phyloP scores from a whole-genome alignment of 2,329 filamentous ascomycete species.

The Chrysoporthe deuterocubensis region DNA sequence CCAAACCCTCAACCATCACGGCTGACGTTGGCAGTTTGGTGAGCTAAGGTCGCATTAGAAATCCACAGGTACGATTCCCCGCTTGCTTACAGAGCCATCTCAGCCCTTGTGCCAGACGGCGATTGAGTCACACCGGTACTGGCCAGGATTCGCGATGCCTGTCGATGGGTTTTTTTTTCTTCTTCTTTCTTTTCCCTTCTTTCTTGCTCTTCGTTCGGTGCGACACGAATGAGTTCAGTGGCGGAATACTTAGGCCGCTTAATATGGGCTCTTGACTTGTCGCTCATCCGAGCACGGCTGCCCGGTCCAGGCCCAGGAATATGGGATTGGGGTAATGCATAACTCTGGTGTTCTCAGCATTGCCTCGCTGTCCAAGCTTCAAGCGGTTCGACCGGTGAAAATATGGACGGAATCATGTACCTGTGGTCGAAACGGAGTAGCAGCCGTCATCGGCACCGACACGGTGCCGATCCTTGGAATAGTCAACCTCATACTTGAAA shows the following conservation, averaged over 20 bases:
- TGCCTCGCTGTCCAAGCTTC: not conserved
- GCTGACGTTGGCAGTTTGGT: constrained; percentile 7
- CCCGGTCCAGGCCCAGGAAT: not conserved
- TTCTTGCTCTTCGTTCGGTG: too few species aligned
- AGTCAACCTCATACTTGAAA: not conserved
- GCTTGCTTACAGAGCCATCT: constrained; percentile 6
- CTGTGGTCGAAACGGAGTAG: not conserved
- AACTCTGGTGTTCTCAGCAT: not conserved
- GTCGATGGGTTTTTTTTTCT: not conserved
- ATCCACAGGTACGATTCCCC: not conserved
- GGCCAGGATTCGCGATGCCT: not conserved
- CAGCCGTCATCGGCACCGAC: not conserved
- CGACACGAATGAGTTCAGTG: too few species aligned
- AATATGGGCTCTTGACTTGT: too few species aligned
- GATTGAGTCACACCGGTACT: not conserved
- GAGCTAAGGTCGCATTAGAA: constrained; percentile 3
- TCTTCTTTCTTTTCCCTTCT: not conserved
- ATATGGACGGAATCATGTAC: not conserved
- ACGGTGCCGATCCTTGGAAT: not conserved
- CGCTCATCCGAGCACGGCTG: too few species aligned
- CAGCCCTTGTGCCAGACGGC: not conserved
- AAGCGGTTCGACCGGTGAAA: not conserved
- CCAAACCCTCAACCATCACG: not conserved
- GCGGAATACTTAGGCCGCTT: too few species aligned
- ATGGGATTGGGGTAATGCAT: too few species aligned